Base-by-base conservation (phyloP, 1,284 basidiomycete genomes). In the Volvariella surrecta region DNA sequence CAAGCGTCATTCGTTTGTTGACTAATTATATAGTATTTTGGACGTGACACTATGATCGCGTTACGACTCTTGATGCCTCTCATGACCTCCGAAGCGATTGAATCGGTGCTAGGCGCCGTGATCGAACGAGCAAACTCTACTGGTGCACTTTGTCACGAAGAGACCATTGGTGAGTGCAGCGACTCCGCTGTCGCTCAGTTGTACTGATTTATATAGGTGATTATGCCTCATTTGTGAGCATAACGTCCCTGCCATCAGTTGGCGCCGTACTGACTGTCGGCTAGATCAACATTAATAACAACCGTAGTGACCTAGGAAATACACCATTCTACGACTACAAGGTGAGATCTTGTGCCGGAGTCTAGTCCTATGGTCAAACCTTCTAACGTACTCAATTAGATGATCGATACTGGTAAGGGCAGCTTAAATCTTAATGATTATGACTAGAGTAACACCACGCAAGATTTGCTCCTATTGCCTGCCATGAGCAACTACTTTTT, bases 391-490 rank as follows among this genome's bases (percentile, higher is more conserved):
- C 15, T 32, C 18, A 15, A 10, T 3, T 39, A 54, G 56, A 58
- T 58, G 56, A 55, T 58, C 39, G 56, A 58, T 43, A 58, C 56
- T 39, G 52, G 54, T 51, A 40, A 37, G 34, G 30, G 4, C 18
- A 2, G 10, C 20, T 32, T n/a, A n/a, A n/a, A n/a, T n/a, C n/a
- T n/a, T n/a, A n/a, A n/a, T n/a, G n/a, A 52, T 37, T 10, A 16
- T 32, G 18, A n/a, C 16, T 28, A 21, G 22, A n/a, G 17, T 18
- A 11, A 9, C 15, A 24, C 15, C 38, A 34, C 52, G 52, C n/a
- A 59, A 54, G 64, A 63, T 20, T 46, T 64, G 1, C 53, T 61
- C 16, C 44, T 65, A 7, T 54, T 64, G 31, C 63, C 63, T 1
- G 53, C 61, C 9, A 48, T 64, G 15, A 48, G 45, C 4, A 54